Evolutionary conservation across 2,329 filamentous ascomycete species (phyloP), one percentile per base, ranked within the genome.

Genomic region (Penicillium fuscoglaucum): DNA sequence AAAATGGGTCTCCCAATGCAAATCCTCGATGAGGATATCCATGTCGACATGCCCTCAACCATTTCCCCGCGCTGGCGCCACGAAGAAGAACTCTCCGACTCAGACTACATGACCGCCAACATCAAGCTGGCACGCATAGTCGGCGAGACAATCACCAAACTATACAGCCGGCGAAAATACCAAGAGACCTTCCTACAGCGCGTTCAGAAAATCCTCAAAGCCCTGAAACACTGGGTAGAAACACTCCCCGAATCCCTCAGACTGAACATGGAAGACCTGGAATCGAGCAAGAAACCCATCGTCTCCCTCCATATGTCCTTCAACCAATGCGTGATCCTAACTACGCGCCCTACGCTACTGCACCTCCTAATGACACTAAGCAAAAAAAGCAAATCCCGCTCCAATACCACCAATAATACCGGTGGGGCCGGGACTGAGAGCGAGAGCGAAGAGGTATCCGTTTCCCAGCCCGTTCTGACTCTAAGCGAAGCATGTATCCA

Each of bases 1-100:
- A 79, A 81, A 47, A 73, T 82, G 51, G 79, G 80, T 0, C 75
- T 82, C 26, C 79, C 81, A 0, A 74, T 79, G 7, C 78, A 79
- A 40, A 77, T 83, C 6, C 74, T 76, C 13, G 80, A 83, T 51
- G 74, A 79, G 37, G 80, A 81, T 19, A 82, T 78, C 43, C 74
- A 76, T 37, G 66, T 74, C 29, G 72, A 76, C 52, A 69, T 76
- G 63, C 75, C 75, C 4, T 74, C 72, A 17, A 67, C 66, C 3
- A 66, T 73, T 6, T 64, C 61, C 13, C 71, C 74, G 2, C 60
- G 61, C 17, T 66, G 66, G 50, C 60, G 68, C 35, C 72, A 76
- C 26, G 66, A 70, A 21, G 71, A 74, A 56, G 74, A 78, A 51
- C 73, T 77, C 33, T 69, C 70, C 2, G 74, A 76, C 43, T 70